These are phyloP conservation scores for Phytophthora quininea DNA, from an alignment of 352 stramenopile species.

Conservation along the genomic window DNA sequence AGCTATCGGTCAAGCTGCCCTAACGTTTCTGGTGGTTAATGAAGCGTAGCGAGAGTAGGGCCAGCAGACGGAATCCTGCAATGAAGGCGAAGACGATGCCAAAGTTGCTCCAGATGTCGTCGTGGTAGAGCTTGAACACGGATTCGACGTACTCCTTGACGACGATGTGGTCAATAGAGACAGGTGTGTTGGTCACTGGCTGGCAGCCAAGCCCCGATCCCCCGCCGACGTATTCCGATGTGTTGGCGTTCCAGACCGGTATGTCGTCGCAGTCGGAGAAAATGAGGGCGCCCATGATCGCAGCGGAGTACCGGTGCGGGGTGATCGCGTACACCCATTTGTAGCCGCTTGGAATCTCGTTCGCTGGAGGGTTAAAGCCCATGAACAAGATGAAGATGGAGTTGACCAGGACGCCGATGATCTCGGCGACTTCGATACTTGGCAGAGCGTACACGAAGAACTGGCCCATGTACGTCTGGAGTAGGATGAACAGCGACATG, in stretches of 20 bases:
- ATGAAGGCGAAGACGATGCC: constrained; percentile 45
- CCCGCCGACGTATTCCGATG: constrained; percentile 23
- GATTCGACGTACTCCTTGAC: constrained; percentile 52
- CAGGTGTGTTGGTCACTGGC: constrained; percentile 28
- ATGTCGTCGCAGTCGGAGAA: constrained; percentile 42
- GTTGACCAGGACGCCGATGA: constrained; percentile 46
- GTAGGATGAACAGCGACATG: constrained; percentile 58
- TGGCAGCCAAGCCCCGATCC: constrained; percentile 37
- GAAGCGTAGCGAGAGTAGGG: constrained; percentile 45
- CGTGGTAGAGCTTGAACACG: constrained; percentile 50
- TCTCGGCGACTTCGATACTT: constrained; percentile 41
- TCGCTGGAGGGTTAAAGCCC: constrained; percentile 47
- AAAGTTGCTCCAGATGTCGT: constrained; percentile 48
- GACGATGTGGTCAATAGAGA: constrained; percentile 28
- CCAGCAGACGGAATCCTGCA: constrained; percentile 42
- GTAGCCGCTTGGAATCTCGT: constrained; percentile 43
- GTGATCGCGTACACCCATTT: constrained; percentile 47
- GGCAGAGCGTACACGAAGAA: constrained; percentile 42
- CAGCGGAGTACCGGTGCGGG: constrained; percentile 36
- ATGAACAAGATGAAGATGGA: constrained; percentile 57
- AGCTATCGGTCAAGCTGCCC: too few relatives aligned
- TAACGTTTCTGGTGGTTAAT: constrained; percentile 45
- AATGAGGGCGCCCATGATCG: constrained; percentile 37
- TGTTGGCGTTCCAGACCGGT: constrained; percentile 20
- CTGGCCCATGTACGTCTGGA: constrained; percentile 58